Conservation (phyloP, 306 rosid genomes). For the Prunus kanzakura region DNA sequence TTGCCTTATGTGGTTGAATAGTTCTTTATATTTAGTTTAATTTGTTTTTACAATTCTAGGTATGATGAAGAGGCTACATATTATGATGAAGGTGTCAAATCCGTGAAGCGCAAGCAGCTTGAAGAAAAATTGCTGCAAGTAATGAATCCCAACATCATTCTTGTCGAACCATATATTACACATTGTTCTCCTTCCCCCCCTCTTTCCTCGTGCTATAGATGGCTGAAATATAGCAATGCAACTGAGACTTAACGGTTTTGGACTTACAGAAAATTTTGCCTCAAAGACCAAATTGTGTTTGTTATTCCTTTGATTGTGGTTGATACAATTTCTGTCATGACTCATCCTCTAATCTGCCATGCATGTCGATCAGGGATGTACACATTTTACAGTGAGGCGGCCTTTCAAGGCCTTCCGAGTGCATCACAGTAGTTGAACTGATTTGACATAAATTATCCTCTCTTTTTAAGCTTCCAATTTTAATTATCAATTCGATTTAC, state of each 20-base stretch:
- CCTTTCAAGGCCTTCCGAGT: background rate
- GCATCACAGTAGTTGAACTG: background rate
- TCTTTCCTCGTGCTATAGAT: background rate
- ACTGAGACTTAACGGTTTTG: slow-evolving; percentile 11
- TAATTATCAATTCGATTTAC: background rate
- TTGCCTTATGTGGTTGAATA: background rate
- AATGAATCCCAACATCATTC: slow-evolving; percentile 29
- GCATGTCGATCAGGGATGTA: too few species aligned
- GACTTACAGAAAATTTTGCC: background rate
- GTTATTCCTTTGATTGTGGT: too few species aligned
- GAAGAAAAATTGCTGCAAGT: slow-evolving; percentile 89
- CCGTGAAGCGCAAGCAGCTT: slow-evolving; percentile 82
- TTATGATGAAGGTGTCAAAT: slow-evolving; percentile 90
- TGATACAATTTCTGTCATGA: too few species aligned
- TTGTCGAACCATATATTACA: background rate
- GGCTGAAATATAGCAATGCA: background rate
- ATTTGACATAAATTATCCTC: background rate
- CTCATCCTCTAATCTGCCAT: too few species aligned
- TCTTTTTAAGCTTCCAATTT: background rate
- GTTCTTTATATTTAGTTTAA: slow-evolving; percentile 10
- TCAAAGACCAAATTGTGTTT: background rate
- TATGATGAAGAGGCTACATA: slow-evolving; percentile 86
- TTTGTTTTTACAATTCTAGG: slow-evolving; percentile 42
- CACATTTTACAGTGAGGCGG: background rate
- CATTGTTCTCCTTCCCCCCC: background rate